Conservation (phyloP, 139 green algal genomes). For the Trebouxia sp. region DNA sequence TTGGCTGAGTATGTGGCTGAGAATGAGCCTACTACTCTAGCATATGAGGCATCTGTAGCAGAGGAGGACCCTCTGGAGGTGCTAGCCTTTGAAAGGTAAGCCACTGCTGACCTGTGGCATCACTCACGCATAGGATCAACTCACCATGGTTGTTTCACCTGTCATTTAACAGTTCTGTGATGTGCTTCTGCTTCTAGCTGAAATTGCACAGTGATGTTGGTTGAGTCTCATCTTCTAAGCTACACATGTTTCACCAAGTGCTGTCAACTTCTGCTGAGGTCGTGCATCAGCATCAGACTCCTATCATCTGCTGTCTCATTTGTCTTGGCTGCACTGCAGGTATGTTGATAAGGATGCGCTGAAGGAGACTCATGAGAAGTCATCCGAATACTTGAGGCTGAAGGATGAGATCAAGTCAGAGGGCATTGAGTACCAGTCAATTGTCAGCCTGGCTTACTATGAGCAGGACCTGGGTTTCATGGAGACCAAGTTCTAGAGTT, state of each 20-base stretch:
- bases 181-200: no score
- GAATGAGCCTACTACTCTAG: slow-evolving; percentile 35
- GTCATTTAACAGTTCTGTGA: no score
- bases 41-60: slow-evolving; percentile 29
- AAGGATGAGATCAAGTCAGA: slow-evolving; percentile 6
- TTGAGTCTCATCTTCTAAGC: no score
- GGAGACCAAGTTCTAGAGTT: slow-evolving; percentile 23
- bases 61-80: slow-evolving; percentile 35
- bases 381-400: neutral
- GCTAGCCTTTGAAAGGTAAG: slow-evolving; percentile 34
- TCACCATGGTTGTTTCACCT: no score
- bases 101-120: neutral
- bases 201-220: no score
- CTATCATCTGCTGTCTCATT: no score
- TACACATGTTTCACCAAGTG: no score
- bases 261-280: no score
- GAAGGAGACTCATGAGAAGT: slow-evolving; percentile 19
- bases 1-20: slow-evolving; percentile 29
- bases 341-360: slow-evolving; percentile 31
- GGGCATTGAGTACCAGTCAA: neutral
- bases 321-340: slow-evolving; percentile 22
- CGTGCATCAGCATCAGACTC: no score
- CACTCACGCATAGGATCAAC: neutral
- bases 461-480: slow-evolving; percentile 34
- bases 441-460: slow-evolving; percentile 29